phyloP scores from a whole-genome alignment of 352 stramenopile genomes.

The Discostella stelligera region DNA sequence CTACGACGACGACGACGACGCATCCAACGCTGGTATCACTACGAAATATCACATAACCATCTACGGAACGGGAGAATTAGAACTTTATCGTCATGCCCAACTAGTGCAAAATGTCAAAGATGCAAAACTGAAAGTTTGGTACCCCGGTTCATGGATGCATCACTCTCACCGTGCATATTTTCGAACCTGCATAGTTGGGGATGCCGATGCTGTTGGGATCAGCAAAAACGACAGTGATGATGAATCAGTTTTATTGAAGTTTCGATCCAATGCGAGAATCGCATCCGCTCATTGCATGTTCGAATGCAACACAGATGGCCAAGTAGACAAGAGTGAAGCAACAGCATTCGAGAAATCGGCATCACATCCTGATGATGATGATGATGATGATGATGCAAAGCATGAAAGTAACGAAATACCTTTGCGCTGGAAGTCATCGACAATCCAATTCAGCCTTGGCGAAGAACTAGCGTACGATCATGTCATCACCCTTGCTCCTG shows the following conservation, averaged over 20 bases:
- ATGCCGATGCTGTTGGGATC: not conserved
- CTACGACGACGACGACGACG: not conserved
- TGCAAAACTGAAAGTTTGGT: constrained; percentile 47
- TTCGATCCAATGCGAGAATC: constrained; percentile 41
- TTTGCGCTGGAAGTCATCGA: constrained; percentile 10
- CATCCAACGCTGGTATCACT: not conserved
- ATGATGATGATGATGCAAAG: too few species aligned
- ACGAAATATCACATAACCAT: constrained; percentile 14
- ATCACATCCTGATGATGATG: not conserved
- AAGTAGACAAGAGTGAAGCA: not conserved
- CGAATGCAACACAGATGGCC: not conserved
- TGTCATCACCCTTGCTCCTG: constrained; percentile 3
- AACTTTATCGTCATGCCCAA: constrained; percentile 34
- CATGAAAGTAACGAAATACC: not conserved
- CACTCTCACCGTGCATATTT: constrained; percentile 26
- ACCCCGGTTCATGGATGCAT: constrained; percentile 33
- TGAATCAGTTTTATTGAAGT: constrained; percentile 7
- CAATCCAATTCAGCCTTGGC: not conserved
- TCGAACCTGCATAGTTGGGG: constrained; percentile 1
- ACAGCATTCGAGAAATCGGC: not conserved
- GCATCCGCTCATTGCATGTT: constrained; percentile 1
- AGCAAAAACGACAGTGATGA: not conserved
- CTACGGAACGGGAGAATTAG: constrained; percentile 41
- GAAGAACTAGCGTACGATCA: constrained; percentile 24
- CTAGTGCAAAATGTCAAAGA: constrained; percentile 18